A percentile compares a stretch with the other conserved stretches of the same genome.
phyloP scores from a whole-genome alignment of 2,329 filamentous ascomycete genomes.

The Arthrobotrys entomopaga region DNA sequence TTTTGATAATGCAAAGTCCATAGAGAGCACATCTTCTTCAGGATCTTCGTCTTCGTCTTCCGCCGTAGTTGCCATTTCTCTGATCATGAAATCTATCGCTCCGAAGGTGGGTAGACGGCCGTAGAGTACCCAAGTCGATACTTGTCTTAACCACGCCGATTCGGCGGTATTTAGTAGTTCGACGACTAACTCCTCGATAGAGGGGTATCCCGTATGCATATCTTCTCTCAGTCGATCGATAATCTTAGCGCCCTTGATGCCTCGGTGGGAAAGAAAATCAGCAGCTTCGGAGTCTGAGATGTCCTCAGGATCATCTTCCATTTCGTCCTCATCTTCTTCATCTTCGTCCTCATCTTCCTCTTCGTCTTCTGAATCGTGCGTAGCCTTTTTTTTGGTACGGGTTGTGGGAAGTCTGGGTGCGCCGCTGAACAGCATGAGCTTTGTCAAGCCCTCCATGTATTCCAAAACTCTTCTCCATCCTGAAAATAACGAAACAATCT shows the following conservation, averaged over 20 bases:
- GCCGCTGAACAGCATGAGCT: slow-evolving; percentile 71
- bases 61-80: slow-evolving; percentile 61
- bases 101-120: slow-evolving; percentile 82
- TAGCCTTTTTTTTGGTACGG: too few species aligned
- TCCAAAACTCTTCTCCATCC: slow-evolving; percentile 84
- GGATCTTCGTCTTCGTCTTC: slow-evolving; percentile 57
- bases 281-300: slow-evolving; percentile 49
- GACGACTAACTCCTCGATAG: slow-evolving; percentile 80
- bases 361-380: slow-evolving; percentile 58
- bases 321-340: slow-evolving; percentile 56
- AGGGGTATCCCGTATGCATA: slow-evolving; percentile 85
- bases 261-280: slow-evolving; percentile 58
- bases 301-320: slow-evolving; percentile 42
- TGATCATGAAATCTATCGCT: slow-evolving; percentile 85
- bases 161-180: slow-evolving; percentile 82
- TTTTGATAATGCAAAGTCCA: slow-evolving; percentile 67
- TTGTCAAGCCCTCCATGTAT: slow-evolving; percentile 81
- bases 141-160: slow-evolving; percentile 88
- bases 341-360: slow-evolving; percentile 57
- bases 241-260: slow-evolving; percentile 75
- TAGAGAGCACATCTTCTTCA: slow-evolving; percentile 59
- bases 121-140: slow-evolving; percentile 90
- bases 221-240: slow-evolving; percentile 81
- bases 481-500: slow-evolving; percentile 84
- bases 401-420: slow-evolving; percentile 6